Evolutionary conservation across 345 rosid genomes (phyloP).

Genomic region (Laguncularia racemosa): DNA sequence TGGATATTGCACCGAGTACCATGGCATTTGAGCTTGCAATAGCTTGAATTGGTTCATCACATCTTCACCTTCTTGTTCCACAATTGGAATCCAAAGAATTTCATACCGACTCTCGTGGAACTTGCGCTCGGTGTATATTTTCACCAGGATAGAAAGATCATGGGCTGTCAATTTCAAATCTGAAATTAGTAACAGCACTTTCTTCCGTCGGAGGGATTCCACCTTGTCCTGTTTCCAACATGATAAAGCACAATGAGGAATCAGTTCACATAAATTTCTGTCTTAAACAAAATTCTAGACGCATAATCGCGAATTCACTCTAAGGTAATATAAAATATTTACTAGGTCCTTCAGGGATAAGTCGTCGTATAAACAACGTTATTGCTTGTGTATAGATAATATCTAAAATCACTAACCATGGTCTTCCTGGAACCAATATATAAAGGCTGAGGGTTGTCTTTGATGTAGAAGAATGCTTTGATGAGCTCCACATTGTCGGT

Average conservation of each 20-base stretch:
- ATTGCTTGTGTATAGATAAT: no score
- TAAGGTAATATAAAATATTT: no score
- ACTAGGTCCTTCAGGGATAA: no score
- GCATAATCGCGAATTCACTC: no score
- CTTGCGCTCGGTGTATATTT: constrained; percentile 15
- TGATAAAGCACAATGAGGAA: no score
- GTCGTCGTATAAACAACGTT: no score
- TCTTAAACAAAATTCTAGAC: no score
- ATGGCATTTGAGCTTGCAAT: constrained; percentile 16
- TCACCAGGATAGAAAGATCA: constrained; percentile 16
- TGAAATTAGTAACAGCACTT: constrained; percentile 19
- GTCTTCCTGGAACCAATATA: constrained; percentile 23
- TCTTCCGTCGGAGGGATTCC: constrained; percentile 18
- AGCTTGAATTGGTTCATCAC: constrained; percentile 5
- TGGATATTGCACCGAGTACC: constrained; percentile 14
- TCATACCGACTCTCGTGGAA: constrained; percentile 15
- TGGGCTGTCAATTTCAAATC: constrained; percentile 16
- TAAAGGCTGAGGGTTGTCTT: constrained; percentile 36
- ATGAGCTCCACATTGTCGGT: constrained; percentile 36
- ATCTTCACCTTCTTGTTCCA: constrained; percentile 1
- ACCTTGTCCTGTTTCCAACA: constrained; percentile 16
- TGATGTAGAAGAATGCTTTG: constrained; percentile 25
- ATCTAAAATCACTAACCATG: constrained; percentile 19
- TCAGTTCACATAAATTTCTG: no score
- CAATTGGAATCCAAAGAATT: constrained; percentile 23